phyloP scores from a whole-genome alignment of 2,329 filamentous ascomycete genomes.

The Eutypa lata region DNA sequence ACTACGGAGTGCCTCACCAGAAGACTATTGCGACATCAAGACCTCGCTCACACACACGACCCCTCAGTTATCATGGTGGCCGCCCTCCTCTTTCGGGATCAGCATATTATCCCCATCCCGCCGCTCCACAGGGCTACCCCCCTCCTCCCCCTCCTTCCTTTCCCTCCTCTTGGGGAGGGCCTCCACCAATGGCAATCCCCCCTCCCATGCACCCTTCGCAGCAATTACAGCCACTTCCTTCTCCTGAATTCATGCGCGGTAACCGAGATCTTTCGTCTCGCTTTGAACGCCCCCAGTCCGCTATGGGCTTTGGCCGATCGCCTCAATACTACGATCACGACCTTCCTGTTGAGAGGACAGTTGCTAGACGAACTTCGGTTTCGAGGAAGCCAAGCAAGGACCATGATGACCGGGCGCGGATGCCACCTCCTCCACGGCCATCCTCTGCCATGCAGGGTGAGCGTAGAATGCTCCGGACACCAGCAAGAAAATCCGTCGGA shows the following conservation, averaged over 20 bases:
- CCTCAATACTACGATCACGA: slow-evolving; percentile 38
- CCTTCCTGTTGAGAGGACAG: slow-evolving; percentile 31
- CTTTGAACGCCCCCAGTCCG: slow-evolving; percentile 34
- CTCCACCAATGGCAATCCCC: slow-evolving; percentile 14
- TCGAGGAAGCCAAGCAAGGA: slow-evolving; percentile 33
- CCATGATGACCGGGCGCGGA: slow-evolving; percentile 42
- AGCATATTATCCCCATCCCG: slow-evolving; percentile 30
- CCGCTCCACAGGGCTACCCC: slow-evolving; percentile 21
- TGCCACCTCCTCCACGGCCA: slow-evolving; percentile 48
- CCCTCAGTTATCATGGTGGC: slow-evolving; percentile 34
- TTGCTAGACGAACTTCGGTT: slow-evolving; percentile 41
- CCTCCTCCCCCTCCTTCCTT: slow-evolving; percentile 19
- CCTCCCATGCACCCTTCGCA: slow-evolving; percentile 2
- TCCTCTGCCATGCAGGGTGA: slow-evolving; percentile 29
- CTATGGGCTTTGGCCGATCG: slow-evolving; percentile 36
- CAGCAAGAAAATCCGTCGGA: slow-evolving; percentile 28
- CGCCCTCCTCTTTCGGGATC: slow-evolving; percentile 35
- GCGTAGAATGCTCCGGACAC: slow-evolving; percentile 27
- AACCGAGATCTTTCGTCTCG: slow-evolving; percentile 21
- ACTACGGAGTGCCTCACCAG: slow-evolving; percentile 36
- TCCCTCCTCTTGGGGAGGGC: slow-evolving; percentile 17
- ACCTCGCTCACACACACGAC: slow-evolving; percentile 39
- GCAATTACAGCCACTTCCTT: background rate
- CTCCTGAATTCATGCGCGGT: slow-evolving; percentile 12
- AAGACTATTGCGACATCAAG: slow-evolving; percentile 30